These are phyloP conservation scores for Nicotiana sylvestris DNA, from an alignment of 257 asterid species.

Conservation along the genomic window DNA sequence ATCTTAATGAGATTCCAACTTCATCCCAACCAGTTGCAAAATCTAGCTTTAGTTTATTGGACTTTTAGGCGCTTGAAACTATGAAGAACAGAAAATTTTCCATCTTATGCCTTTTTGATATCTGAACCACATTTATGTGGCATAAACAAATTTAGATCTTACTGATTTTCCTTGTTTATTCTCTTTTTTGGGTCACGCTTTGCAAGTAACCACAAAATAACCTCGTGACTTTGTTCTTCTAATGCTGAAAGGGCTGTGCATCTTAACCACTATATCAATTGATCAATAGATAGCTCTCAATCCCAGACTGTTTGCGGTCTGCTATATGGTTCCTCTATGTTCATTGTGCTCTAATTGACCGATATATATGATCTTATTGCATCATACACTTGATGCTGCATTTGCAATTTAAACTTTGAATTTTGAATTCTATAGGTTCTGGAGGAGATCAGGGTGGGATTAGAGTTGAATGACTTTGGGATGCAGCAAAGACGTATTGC, in stretches of 20 bases:
- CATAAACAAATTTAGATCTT: background rate
- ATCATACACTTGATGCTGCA: background rate
- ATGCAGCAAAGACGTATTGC: slow-evolving; percentile 94
- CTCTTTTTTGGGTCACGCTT: background rate
- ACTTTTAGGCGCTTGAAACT: no score
- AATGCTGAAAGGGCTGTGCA: background rate
- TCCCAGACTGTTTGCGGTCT: background rate
- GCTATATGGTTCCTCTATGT: background rate
- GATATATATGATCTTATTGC: slow-evolving; percentile 14
- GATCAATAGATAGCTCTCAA: background rate
- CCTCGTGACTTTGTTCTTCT: background rate
- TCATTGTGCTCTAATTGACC: slow-evolving; percentile 14
- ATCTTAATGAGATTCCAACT: no score
- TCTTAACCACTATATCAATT: background rate
- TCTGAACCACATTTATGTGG: slow-evolving; percentile 3
- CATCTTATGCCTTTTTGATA: background rate
- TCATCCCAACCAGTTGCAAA: no score
- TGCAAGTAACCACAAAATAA: background rate
- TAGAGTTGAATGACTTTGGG: slow-evolving; percentile 90
- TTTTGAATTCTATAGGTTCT: slow-evolving; percentile 51
- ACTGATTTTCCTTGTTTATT: background rate
- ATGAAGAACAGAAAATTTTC: no score
- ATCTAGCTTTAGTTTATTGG: no score
- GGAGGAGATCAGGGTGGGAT: slow-evolving; percentile 87
- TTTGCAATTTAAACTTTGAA: background rate